These are phyloP conservation scores for Colletotrichum sp. DNA, from an alignment of 2,329 filamentous ascomycete species.

Conservation along the genomic window DNA sequence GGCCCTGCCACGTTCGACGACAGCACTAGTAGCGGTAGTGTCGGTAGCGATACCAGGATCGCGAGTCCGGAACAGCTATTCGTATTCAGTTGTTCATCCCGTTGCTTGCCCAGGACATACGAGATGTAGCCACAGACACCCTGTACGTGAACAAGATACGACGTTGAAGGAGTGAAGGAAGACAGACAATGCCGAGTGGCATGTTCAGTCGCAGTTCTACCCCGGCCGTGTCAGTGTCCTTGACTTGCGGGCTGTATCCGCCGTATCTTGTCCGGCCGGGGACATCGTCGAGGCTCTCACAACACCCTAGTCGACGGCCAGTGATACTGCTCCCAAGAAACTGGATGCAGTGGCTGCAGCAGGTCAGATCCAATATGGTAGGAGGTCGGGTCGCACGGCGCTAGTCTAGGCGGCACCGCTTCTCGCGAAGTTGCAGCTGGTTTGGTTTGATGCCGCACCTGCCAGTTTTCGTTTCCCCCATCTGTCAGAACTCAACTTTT, in stretches of 20 bases:
- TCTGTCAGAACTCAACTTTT: slow-evolving; percentile 13
- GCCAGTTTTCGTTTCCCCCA: not conserved
- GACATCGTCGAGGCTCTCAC: not conserved
- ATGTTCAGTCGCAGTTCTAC: not conserved
- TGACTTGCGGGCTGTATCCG: not conserved
- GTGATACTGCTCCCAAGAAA: not conserved
- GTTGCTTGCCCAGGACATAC: not conserved
- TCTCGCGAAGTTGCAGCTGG: not conserved
- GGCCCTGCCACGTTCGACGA: not conserved
- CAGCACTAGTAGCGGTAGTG: not conserved
- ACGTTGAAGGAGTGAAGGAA: not conserved
- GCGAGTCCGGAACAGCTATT: not conserved
- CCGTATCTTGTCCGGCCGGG: not conserved
- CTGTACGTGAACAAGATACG: not conserved
- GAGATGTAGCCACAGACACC: not conserved
- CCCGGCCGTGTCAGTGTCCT: not conserved
- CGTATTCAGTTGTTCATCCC: not conserved
- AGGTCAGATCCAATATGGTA: slow-evolving; percentile 11
- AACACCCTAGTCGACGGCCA: not conserved
- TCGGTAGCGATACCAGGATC: not conserved
- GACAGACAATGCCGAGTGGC: not conserved
- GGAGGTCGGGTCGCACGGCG: slow-evolving; percentile 18
- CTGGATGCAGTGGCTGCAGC: slow-evolving; percentile 2
- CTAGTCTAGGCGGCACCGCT: slow-evolving; percentile 11
- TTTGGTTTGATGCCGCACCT: slow-evolving; percentile 1